Conservation (phyloP, 495 filamentous ascomycete genomes). For the Xeromyces bisporus region DNA sequence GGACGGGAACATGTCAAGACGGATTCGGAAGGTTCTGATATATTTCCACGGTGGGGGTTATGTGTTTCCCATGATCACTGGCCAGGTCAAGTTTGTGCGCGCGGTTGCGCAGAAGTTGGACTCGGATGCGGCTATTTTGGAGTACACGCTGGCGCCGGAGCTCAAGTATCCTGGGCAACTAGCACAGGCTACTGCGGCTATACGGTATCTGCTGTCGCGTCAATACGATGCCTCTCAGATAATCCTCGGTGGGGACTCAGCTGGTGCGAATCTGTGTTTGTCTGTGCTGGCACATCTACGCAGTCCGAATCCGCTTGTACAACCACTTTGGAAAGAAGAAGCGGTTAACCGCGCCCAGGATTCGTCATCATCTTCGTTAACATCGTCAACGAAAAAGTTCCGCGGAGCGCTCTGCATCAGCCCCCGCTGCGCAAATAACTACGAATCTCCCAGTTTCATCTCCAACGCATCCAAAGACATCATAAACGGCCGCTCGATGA, state of each 20-base stretch:
- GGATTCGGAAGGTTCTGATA: background rate
- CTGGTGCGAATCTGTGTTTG: slow-evolving; percentile 31
- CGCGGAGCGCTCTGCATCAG: slow-evolving; percentile 25
- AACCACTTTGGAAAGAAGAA: background rate
- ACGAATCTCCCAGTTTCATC: slow-evolving; percentile 9
- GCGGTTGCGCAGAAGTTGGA: slow-evolving; percentile 12
- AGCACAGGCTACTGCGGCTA: slow-evolving; percentile 21
- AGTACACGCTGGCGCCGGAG: slow-evolving; percentile 30
- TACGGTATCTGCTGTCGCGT: slow-evolving; percentile 22
- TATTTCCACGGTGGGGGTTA: slow-evolving; percentile 4
- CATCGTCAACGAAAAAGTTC: no score
- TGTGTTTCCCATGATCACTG: slow-evolving; percentile 8
- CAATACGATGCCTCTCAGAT: slow-evolving; percentile 18
- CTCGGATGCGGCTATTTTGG: slow-evolving; percentile 14
- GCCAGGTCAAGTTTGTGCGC: slow-evolving; percentile 1
- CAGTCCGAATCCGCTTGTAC: slow-evolving; percentile 26
- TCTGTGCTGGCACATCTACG: slow-evolving; percentile 29
- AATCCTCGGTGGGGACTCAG: slow-evolving; percentile 33
- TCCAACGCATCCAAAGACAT: slow-evolving; percentile 10
- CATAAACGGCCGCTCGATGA: slow-evolving; percentile 20
- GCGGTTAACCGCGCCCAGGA: no score
- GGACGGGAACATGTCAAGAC: no score
- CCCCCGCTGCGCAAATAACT: slow-evolving; percentile 27
- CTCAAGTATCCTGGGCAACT: slow-evolving; percentile 31
- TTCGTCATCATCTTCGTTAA: no score